These are phyloP conservation scores for Saprolegnia diclina DNA, from an alignment of 352 stramenopile species.

Conservation along the genomic window DNA sequence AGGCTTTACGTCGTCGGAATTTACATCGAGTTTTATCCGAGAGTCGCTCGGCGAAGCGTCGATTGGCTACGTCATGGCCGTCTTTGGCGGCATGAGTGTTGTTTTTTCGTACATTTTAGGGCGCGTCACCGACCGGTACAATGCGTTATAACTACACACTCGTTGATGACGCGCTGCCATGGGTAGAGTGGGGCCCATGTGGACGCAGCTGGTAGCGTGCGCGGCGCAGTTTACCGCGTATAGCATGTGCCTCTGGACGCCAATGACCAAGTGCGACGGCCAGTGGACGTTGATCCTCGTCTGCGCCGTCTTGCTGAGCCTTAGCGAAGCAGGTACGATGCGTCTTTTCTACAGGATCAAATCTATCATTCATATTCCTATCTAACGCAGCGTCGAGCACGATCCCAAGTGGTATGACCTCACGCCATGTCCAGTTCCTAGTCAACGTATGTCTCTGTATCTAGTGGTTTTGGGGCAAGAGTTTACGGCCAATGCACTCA, in stretches of 20 bases:
- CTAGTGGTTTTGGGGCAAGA: conserved; percentile 23
- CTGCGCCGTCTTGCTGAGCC: conserved; percentile 17
- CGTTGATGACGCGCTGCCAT: neutral
- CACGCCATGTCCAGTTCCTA: no score
- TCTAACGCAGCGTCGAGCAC: conserved; percentile 20
- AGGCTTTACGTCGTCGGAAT: conserved; percentile 22
- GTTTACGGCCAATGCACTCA: conserved; percentile 19
- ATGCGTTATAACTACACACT: neutral
- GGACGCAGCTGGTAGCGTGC: neutral
- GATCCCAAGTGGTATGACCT: conserved; percentile 1
- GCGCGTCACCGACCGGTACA: conserved; percentile 17
- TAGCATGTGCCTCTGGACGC: neutral
- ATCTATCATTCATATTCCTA: conserved; percentile 3
- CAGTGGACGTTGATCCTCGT: conserved; percentile 19
- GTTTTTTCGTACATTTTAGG: conserved; percentile 13
- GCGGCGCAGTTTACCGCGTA: conserved; percentile 9
- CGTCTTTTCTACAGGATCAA: neutral
- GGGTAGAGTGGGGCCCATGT: conserved; percentile 13
- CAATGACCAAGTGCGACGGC: conserved; percentile 18
- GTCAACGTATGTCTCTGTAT: neutral
- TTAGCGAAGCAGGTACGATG: conserved; percentile 21
- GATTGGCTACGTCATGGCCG: conserved; percentile 26
- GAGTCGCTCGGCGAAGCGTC: conserved; percentile 14
- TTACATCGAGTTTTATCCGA: conserved; percentile 25
- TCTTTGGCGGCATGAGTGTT: conserved; percentile 20